These are phyloP conservation scores for Nicotiana attenuata DNA, from an alignment of 257 asterid genomes.

Conservation along the genomic window DNA sequence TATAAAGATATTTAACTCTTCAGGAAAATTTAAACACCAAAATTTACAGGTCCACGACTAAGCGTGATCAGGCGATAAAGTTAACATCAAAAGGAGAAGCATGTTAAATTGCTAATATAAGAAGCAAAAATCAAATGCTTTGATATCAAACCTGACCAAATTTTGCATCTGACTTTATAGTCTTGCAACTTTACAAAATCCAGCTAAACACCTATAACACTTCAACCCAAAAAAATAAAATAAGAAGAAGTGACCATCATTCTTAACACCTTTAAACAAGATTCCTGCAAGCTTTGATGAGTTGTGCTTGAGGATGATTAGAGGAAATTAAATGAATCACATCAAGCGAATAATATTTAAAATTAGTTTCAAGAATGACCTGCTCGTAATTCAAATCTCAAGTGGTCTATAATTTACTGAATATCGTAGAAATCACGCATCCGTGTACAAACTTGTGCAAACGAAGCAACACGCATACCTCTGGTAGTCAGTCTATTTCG, in stretches of 20 bases:
- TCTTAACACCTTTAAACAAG: neutral
- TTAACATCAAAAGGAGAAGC: neutral
- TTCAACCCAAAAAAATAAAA: neutral
- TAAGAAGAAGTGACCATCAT: neutral
- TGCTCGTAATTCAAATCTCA: neutral
- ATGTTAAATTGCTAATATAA: neutral
- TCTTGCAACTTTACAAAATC: neutral
- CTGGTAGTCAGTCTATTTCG: constrained; percentile 16
- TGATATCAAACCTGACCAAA: neutral
- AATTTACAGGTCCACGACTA: neutral
- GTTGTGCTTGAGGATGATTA: neutral
- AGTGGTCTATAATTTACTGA: neutral
- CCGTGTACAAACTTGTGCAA: constrained; percentile 11
- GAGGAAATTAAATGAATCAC: neutral
- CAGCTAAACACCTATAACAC: neutral
- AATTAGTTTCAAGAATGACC: neutral
- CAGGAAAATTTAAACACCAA: neutral
- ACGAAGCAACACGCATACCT: constrained; percentile 23
- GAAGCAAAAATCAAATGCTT: neutral
- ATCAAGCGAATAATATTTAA: neutral
- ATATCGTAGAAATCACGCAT: neutral
- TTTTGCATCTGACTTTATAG: neutral
- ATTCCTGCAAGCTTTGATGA: neutral
- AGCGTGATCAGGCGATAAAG: neutral
- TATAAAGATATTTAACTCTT: neutral